Evolutionary conservation across 352 stramenopile species (phyloP).

Genomic region (Phytophthora constricta): DNA sequence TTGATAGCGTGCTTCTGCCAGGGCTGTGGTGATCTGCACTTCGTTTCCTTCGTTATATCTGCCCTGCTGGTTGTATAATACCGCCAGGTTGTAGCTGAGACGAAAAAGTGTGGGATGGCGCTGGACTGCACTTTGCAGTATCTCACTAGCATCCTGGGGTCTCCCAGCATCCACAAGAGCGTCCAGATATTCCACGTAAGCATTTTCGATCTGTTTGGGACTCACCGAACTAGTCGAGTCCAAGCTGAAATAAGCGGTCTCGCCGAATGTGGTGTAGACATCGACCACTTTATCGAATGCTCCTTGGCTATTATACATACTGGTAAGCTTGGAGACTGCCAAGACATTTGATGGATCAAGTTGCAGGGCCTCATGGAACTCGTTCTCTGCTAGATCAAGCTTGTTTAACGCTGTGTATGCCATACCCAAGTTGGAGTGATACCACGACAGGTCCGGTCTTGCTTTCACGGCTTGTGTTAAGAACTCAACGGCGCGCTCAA

Average conservation of each 20-base stretch:
- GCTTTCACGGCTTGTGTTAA: slow-evolving; percentile 27
- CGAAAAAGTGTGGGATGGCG: slow-evolving; percentile 46
- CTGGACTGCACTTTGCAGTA: slow-evolving; percentile 36
- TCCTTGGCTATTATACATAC: slow-evolving; percentile 25
- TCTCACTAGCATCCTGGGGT: slow-evolving; percentile 34
- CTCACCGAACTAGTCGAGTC: not conserved
- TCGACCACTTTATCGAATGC: slow-evolving; percentile 32
- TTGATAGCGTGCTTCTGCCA: slow-evolving; percentile 39
- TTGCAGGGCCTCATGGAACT: slow-evolving; percentile 25
- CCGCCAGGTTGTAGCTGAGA: slow-evolving; percentile 61
- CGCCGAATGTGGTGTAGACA: slow-evolving; percentile 34
- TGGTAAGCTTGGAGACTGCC: slow-evolving; percentile 26
- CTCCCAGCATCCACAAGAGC: slow-evolving; percentile 35
- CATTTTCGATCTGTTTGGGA: slow-evolving; percentile 35
- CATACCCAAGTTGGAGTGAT: slow-evolving; percentile 39
- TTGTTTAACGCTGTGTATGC: slow-evolving; percentile 21
- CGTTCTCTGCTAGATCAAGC: slow-evolving; percentile 17
- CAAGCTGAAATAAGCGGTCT: slow-evolving; percentile 13
- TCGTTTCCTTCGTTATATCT: slow-evolving; percentile 42
- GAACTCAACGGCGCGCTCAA: slow-evolving; percentile 19
- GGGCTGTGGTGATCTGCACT: slow-evolving; percentile 38
- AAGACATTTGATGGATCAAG: slow-evolving; percentile 25
- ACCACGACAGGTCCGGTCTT: slow-evolving; percentile 37
- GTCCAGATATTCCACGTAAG: slow-evolving; percentile 52
- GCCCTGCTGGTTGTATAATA: slow-evolving; percentile 38